Base-by-base conservation (phyloP, 2,329 filamentous ascomycete genomes). In the Alternaria arbusti region DNA sequence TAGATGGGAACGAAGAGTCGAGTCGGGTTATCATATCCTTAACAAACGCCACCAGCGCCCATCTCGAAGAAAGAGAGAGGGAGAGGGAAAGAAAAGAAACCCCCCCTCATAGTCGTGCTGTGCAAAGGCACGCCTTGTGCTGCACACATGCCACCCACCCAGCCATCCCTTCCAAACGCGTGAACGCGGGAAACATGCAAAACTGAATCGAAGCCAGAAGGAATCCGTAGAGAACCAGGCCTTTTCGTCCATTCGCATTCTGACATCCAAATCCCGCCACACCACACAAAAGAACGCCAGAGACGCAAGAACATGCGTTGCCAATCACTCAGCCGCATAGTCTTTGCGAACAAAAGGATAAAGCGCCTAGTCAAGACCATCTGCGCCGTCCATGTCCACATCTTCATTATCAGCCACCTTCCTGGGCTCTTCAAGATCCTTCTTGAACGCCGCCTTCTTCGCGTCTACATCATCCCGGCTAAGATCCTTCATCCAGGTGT, bases 401-500 rank as follows among this genome's bases (percentile, higher is more conserved):
- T 80, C 77, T 20, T 71, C 73, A 13, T 69, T 67, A 45, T 62
- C 71, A 8, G 51, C 59, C 8, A 59, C 59, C 51, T 67, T 68
- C 56, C 64, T 65, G 6, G 65, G 65, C 58, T 74, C 70, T 17
- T 78, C 76, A 11, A 78, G 63, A 40, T 72, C 67, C 54, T 76
- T 72, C 61, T 74, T 77, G 56, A 77, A 80, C 10, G 70, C 69
- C 8, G 68, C 63, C 64, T 84, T 84, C 64, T 74, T 76, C 23
- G 75, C 77, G 66, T 85, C 83, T 9, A 85, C 82, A 32, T 83
- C 82, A 40, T 84, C 82, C 54, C 80, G 80, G 59, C 76, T 80
- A 50, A 83, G 61, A 40, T 81, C 82, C 68, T 79, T 82, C 83
- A 85, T 85, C 72, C 78, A 83, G 3, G 69, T 72, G 59, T 82